phyloP scores from a whole-genome alignment of 345 rosid genomes.

The Isatis tinctoria region DNA sequence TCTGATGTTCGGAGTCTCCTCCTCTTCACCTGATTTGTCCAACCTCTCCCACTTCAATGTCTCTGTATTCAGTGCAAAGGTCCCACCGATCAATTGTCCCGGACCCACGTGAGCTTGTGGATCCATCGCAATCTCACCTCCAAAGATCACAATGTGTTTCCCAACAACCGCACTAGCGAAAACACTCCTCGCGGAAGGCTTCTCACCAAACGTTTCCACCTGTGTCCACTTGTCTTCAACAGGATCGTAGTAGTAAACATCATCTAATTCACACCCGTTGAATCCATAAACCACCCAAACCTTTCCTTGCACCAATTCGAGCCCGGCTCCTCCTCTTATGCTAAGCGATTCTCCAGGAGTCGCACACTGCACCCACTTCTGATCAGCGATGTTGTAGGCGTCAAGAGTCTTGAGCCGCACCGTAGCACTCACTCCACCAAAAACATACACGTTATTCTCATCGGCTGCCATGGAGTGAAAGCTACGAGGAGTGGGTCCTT shows the following conservation, averaged over 20 bases:
- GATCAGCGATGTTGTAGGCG: conserved; percentile 14
- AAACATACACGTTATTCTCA: conserved; percentile 22
- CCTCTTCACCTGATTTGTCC: conserved; percentile 7
- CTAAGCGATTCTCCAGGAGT: conserved; percentile 3
- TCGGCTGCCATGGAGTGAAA: conserved; percentile 36
- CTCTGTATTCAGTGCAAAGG: conserved; percentile 22
- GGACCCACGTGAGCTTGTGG: conserved; percentile 22
- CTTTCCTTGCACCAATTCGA: conserved; percentile 26
- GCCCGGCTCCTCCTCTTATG: conserved; percentile 30
- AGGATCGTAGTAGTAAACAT: conserved; percentile 20
- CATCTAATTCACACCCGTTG: conserved; percentile 10
- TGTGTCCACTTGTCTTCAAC: conserved; percentile 15
- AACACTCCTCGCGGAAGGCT: conserved; percentile 25
- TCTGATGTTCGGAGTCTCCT: conserved; percentile 3
- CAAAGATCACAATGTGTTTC: conserved; percentile 24
- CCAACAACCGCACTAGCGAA: conserved; percentile 27
- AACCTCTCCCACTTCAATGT: conserved; percentile 22
- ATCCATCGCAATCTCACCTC: conserved; percentile 29
- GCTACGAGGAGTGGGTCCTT: conserved; percentile 32
- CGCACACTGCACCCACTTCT: conserved; percentile 20
- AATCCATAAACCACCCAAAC: conserved; percentile 32
- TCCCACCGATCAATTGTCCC: conserved; percentile 19
- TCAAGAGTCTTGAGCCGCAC: background rate
- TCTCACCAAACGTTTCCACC: conserved; percentile 25
- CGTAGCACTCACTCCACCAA: conserved; percentile 25